Conservation (phyloP, 352 stramenopile species). For the Phytophthora melonis region DNA sequence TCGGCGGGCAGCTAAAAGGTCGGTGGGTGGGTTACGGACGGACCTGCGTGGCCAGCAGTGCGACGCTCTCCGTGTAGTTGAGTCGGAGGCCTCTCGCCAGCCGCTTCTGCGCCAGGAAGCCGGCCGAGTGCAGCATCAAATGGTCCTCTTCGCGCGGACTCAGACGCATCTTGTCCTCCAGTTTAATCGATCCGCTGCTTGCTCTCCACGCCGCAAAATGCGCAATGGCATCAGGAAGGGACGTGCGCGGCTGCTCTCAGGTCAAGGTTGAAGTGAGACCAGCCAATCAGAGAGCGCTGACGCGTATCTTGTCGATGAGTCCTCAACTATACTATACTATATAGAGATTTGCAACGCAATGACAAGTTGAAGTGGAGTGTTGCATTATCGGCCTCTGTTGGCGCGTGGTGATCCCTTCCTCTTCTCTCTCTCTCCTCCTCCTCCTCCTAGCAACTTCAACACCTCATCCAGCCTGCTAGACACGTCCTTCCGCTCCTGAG, state of each 20-base stretch:
- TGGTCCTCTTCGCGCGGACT: constrained; percentile 81
- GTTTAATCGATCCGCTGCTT: constrained; percentile 10
- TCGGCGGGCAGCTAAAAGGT: not conserved
- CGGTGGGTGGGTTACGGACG: not conserved
- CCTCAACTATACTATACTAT: too few species aligned
- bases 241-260: too few species aligned
- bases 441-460: too few species aligned
- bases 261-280: too few species aligned
- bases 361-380: constrained; percentile 30
- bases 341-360: not conserved
- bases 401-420: constrained; percentile 12
- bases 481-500: constrained; percentile 32
- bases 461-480: constrained; percentile 20
- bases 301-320: too few species aligned
- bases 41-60: constrained; percentile 92
- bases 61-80: constrained; percentile 94
- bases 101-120: constrained; percentile 94
- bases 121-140: constrained; percentile 85
- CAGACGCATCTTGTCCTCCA: constrained; percentile 49
- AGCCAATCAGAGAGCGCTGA: too few species aligned
- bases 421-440: not conserved
- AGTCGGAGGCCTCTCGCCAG: constrained; percentile 92
- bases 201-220: constrained; percentile 19
- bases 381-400: not conserved
- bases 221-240: constrained; percentile 19